Percentiles rank a stretch among this genome's conserved stretches.
Conservation (phyloP, 179 eudicot species). For the Silene vulgaris region DNA sequence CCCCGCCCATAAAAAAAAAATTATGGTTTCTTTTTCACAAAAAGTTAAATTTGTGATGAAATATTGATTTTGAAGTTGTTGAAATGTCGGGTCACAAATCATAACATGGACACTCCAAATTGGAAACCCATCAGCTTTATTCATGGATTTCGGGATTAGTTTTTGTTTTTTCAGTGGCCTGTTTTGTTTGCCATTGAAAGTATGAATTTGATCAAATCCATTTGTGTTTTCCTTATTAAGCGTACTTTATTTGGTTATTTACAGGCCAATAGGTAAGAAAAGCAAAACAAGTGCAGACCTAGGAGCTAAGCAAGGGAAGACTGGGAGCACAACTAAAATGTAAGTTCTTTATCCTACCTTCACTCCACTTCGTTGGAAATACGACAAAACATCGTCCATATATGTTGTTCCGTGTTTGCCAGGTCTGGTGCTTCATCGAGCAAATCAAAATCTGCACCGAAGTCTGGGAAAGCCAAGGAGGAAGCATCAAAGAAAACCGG, state of each 20-base stretch:
- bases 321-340: constrained; percentile 43
- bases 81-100: too few relatives aligned
- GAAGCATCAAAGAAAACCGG: constrained; percentile 36
- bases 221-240: not conserved
- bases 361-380: not conserved
- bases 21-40: too few relatives aligned
- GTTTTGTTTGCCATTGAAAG: not conserved
- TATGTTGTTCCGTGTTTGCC: constrained; percentile 6
- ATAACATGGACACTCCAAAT: too few relatives aligned
- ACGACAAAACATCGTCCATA: not conserved
- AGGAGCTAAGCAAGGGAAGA: constrained; percentile 40
- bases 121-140: too few relatives aligned
- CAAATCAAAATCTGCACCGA: constrained; percentile 46
- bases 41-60: too few relatives aligned
- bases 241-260: constrained; percentile 15
- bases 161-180: not conserved
- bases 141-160: too few relatives aligned
- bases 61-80: too few relatives aligned
- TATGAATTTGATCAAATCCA: not conserved
- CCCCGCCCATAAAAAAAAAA: not conserved
- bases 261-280: constrained; percentile 55
- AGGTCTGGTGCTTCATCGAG: constrained; percentile 44
- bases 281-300: constrained; percentile 36
- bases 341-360: constrained; percentile 21
- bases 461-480: constrained; percentile 41